Evolutionary conservation across 2,329 filamentous ascomycete genomes (phyloP), one percentile per base, ranked within the genome.

Genomic region (Colletotrichum graminicola): DNA sequence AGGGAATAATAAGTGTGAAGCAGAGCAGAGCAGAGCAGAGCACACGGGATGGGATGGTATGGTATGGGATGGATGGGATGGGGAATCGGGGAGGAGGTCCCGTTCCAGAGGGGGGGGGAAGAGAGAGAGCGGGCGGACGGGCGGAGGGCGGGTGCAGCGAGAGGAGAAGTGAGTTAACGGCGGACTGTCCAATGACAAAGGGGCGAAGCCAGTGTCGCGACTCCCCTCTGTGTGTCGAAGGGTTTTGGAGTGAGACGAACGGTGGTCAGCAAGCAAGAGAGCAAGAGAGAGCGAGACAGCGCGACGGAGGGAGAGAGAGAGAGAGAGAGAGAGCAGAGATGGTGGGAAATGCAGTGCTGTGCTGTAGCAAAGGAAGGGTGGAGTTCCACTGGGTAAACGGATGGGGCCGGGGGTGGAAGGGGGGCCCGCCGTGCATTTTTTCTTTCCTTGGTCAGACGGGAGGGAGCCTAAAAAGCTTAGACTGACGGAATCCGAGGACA

Each of bases 381-480:
- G 64, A 45, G 68, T 54, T 62, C 68, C 64, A 71, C 68, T 71
- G n/a, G n/a, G n/a, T n/a, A 54, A 62, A 67, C 57, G 57, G 57
- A 67, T 71, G 64, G 64, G 56, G 68, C 63, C 57, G 64, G 68
- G 67, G 57, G 68, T 71, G 68, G 64, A 59, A 67, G 57, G 67
- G 57, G 67, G 64, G 41, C 68, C 64, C 51, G 65, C 52, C 45
- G 45, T 43, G 52, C 47, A 60, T 51, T 63, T 32, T 45, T 68
- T 16, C 36, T 12, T 54, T 71, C 45, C 43, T 68, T 68, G 47
- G 59, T 62, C 51, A 51, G 59, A 36, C 62, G 67, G 57, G 59
- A 63, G 54, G 59, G 65, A 68, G 68, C 52, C 59, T 71, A 49
- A 63, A 68, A 71, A 71, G 64, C 68, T 68, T 71, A 65, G 68